Evolutionary conservation across 352 stramenopile species (phyloP), one percentile per base, ranked within the genome.

Genomic region (Pythium guiyangense): DNA sequence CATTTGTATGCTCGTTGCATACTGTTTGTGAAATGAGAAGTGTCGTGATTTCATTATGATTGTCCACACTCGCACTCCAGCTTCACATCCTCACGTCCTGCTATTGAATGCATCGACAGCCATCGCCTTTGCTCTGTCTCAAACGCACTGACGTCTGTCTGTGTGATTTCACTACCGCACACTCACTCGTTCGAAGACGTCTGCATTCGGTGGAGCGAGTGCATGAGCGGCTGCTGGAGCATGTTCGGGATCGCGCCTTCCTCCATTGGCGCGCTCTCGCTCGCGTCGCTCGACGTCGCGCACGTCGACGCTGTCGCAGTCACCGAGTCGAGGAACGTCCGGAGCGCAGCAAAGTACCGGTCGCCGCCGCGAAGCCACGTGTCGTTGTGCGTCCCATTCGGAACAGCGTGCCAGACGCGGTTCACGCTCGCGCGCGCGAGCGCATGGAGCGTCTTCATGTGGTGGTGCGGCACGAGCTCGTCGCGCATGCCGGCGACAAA

Each of bases 301-400:
- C 54, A 62, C 31, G 43, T 59, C 22, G 22, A 22, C 39, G 54
- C 45, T 8, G 57, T 29, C n/a, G 57, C 49, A n/a, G 26, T 45
- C 29, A 90, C 60, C 6, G 57, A 54, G 43, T 83, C 68, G 46
- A 97, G 56, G 49, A 97, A 97, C 20, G 66, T 40, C 6, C 69
- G 69, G 39, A 95, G 50, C 35, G 79, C 60, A 0, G 82, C 72
- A 70, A 88, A 95, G 75, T 98, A 98, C 42, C 73, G 73, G 43
- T 84, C 68, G 6, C 92, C 92, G 18, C 94, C 92, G 45, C 90
- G 78, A 31, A 97, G 62, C 90, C 90, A 98, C 39, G 90, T 96
- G 71, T 98, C 92, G 63, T 98, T 98, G 68, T 98, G 94, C 3
- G 89, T 98, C 6, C 94, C 94, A 11, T 90, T 77, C n/a, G 87